Evolutionary conservation across 2,329 filamentous ascomycete genomes (phyloP).

Genomic region (Cryphonectria japonica): DNA sequence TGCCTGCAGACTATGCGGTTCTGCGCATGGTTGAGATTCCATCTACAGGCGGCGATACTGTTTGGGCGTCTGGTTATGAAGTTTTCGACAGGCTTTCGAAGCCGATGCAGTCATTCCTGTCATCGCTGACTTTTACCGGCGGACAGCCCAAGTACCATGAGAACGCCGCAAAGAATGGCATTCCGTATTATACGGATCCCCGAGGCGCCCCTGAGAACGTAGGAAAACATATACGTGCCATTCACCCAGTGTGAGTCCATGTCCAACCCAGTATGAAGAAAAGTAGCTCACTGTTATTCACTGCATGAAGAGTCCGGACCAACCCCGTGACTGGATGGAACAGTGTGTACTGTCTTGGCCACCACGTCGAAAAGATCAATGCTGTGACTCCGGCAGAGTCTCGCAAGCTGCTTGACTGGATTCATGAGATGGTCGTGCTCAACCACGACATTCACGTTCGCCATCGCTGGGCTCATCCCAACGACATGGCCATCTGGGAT

Average conservation of each 20-base stretch:
- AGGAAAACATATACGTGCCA: slow-evolving; percentile 35
- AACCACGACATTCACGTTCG: slow-evolving; percentile 58
- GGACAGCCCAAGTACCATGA: slow-evolving; percentile 44
- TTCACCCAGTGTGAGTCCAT: no score
- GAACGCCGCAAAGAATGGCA: not conserved
- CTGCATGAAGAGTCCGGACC: slow-evolving; percentile 46
- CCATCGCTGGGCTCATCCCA: slow-evolving; percentile 46
- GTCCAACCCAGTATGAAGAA: not conserved
- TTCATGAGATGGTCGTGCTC: slow-evolving; percentile 45
- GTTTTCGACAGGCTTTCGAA: slow-evolving; percentile 66
- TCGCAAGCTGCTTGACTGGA: slow-evolving; percentile 53
- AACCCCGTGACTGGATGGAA: slow-evolving; percentile 65
- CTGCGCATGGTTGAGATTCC: slow-evolving; percentile 59
- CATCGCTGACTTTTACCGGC: slow-evolving; percentile 59
- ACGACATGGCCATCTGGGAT: slow-evolving; percentile 62
- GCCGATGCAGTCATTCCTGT: slow-evolving; percentile 60
- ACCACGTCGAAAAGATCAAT: slow-evolving; percentile 56
- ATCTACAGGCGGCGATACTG: slow-evolving; percentile 56
- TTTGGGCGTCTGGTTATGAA: slow-evolving; percentile 71
- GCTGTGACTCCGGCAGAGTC: slow-evolving; percentile 50
- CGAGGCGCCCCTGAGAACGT: slow-evolving; percentile 57
- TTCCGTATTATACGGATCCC: slow-evolving; percentile 44
- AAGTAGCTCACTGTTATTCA: slow-evolving; percentile 36
- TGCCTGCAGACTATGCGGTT: slow-evolving; percentile 66
- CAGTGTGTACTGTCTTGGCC: slow-evolving; percentile 55